These are phyloP conservation scores for Solanum commersonii DNA, from an alignment of 257 asterid species.

Conservation along the genomic window DNA sequence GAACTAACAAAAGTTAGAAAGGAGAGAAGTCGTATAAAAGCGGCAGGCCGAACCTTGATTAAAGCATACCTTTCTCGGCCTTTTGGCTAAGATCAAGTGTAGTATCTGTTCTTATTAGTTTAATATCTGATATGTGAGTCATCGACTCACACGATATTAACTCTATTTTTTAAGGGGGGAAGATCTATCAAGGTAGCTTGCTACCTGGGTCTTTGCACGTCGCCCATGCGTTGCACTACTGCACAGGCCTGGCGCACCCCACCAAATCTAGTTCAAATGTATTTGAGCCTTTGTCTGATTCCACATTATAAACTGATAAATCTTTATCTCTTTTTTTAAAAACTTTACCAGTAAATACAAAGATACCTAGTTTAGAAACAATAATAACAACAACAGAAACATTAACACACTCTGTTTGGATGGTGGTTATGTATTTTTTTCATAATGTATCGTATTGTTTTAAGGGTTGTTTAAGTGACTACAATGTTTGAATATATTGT, in stretches of 20 bases:
- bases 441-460: too few relatives aligned
- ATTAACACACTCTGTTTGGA: neutral
- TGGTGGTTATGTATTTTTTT: neutral
- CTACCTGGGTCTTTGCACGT: too few relatives aligned
- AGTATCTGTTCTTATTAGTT: slow-evolving; percentile 84
- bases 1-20: neutral
- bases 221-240: too few relatives aligned
- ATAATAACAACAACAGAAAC: neutral
- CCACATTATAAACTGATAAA: neutral
- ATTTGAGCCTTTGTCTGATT: neutral
- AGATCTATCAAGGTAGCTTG: neutral
- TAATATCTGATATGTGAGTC: neutral
- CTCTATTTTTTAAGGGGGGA: neutral
- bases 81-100: slow-evolving; percentile 69
- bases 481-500: neutral
- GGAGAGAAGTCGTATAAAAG: neutral
- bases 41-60: neutral
- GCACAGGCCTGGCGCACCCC: too few relatives aligned
- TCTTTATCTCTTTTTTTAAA: neutral
- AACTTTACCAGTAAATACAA: neutral
- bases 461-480: neutral
- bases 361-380: neutral
- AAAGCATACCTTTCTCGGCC: slow-evolving; percentile 69
- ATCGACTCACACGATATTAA: neutral
- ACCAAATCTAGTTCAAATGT: neutral